Conservation (phyloP, 139 green algal species). For the Dunaliella primolecta region DNA sequence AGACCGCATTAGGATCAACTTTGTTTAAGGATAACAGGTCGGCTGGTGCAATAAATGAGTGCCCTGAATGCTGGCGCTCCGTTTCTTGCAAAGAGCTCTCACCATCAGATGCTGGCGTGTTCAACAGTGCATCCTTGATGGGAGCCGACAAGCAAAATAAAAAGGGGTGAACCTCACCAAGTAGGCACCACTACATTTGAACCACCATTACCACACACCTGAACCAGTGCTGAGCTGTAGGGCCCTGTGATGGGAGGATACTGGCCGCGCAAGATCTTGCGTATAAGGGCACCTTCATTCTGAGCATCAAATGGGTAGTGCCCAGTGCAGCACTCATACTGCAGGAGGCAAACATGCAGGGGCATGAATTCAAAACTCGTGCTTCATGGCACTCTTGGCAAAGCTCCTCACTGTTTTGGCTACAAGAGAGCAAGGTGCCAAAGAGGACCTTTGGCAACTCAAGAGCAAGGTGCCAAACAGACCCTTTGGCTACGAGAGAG, state of each 20-base stretch:
- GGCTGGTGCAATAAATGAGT: too few species aligned
- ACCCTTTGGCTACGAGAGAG: background rate
- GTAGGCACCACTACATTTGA: too few species aligned
- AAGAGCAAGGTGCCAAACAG: background rate
- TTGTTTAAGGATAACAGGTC: too few species aligned
- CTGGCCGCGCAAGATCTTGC: conserved; percentile 65
- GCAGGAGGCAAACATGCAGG: conserved; percentile 11
- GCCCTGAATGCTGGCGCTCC: too few species aligned
- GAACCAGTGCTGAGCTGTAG: conserved; percentile 45
- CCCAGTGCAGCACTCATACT: conserved; percentile 69
- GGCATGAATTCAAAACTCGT: background rate
- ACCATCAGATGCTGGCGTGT: too few species aligned
- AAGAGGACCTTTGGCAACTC: background rate
- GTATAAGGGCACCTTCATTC: conserved; percentile 69
- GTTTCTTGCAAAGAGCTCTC: too few species aligned
- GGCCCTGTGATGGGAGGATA: conserved; percentile 49
- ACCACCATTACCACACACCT: too few species aligned
- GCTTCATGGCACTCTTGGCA: background rate
- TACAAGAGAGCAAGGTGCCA: background rate
- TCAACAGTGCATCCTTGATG: too few species aligned
- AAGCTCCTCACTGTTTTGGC: background rate
- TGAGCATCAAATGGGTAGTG: conserved; percentile 68
- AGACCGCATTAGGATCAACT: too few species aligned
- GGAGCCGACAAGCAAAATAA: too few species aligned
- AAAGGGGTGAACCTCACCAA: too few species aligned